A percentile compares a stretch with the other conserved stretches of the same genome.
Conservation (phyloP, 2,329 filamentous ascomycete species). For the Apiospora rasikravindrae region DNA sequence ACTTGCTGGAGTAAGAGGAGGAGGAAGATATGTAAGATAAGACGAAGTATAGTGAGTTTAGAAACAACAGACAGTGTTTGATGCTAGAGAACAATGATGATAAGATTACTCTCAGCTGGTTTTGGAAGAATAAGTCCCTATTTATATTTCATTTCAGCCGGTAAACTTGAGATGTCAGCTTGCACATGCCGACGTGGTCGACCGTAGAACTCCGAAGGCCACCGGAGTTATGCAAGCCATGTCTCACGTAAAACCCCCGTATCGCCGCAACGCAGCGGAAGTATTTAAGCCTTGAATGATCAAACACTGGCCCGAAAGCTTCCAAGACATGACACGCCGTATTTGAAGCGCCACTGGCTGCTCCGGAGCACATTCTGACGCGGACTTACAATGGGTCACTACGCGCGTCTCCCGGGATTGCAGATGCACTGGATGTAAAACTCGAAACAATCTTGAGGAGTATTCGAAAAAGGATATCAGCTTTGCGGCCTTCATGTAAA, state of each 20-base stretch:
- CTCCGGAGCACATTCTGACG: not conserved
- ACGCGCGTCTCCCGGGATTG: not conserved
- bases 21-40: not conserved
- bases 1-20: not conserved
- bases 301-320: not conserved
- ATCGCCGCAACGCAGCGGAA: not conserved
- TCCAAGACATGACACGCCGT: not conserved
- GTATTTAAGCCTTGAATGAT: not conserved
- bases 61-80: not conserved
- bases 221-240: slow-evolving; percentile 16
- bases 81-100: not conserved
- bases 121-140: not conserved
- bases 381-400: not conserved
- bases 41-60: not conserved
- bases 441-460: not conserved
- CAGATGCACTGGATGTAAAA: not conserved
- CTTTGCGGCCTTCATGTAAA: not conserved
- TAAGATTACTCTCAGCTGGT: not conserved
- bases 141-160: not conserved
- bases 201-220: slow-evolving; percentile 2
- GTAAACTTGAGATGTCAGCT: not conserved
- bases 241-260: not conserved
- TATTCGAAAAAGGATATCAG: not conserved
- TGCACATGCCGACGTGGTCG: not conserved
- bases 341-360: not conserved